Conservation (phyloP, 331 rosid genomes). For the Acacia pycnantha region DNA sequence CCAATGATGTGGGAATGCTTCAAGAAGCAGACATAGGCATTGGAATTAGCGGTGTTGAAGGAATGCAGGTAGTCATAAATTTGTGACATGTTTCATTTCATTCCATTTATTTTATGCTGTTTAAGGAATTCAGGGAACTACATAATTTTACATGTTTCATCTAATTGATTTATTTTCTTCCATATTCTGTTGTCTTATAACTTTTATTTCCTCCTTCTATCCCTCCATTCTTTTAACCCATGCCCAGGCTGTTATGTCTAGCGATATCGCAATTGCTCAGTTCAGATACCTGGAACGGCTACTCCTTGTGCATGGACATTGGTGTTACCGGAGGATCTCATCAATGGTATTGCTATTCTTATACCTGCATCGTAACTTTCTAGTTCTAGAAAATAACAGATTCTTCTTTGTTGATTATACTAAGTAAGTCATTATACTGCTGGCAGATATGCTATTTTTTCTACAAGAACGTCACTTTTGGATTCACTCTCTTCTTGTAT, state of each 20-base stretch:
- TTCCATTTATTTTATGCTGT: constrained; percentile 17
- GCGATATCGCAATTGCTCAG: constrained; percentile 96
- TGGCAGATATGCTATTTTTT: constrained; percentile 97
- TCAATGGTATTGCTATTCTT: constrained; percentile 69
- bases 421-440: constrained; percentile 35
- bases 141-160: constrained; percentile 14
- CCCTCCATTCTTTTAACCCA: not conserved
- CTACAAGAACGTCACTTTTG: constrained; percentile 91
- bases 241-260: constrained; percentile 94
- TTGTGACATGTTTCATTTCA: constrained; percentile 7
- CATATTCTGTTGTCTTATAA: not conserved
- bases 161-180: not conserved
- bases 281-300: constrained; percentile 84
- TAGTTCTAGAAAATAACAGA: not conserved
- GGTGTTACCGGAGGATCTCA: constrained; percentile 96
- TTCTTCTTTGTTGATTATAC: constrained; percentile 7
- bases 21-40: constrained; percentile 99
- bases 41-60: constrained; percentile 97
- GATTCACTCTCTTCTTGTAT: constrained; percentile 81
- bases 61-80: constrained; percentile 83
- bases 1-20: constrained; percentile 99
- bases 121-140: constrained; percentile 89
- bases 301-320: constrained; percentile 97
- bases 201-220: constrained; percentile 11
- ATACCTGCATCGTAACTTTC: constrained; percentile 1